Evolutionary conservation across 208 protist species (phyloP).

Genomic region (Endotrypanum monterogeii): DNA sequence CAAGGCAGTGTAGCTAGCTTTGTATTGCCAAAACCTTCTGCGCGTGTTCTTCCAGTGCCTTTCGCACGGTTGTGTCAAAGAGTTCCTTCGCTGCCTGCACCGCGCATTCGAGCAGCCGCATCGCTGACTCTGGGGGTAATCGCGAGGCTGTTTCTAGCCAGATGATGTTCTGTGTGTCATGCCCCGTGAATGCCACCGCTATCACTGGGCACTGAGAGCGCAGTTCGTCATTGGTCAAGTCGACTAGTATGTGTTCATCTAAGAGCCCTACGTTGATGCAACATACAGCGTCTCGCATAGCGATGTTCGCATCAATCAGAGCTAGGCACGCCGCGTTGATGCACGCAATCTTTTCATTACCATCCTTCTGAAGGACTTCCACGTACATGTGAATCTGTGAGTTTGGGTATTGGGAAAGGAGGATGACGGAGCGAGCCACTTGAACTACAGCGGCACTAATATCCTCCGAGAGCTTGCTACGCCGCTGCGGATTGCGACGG

Average conservation of each 20-base stretch:
- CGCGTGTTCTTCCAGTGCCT: constrained; percentile 59
- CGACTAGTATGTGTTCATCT: constrained; percentile 67
- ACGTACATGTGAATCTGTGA: constrained; percentile 89
- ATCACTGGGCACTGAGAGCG: constrained; percentile 74
- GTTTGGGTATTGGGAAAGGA: constrained; percentile 83
- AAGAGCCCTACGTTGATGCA: constrained; percentile 69
- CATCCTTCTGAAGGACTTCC: constrained; percentile 81
- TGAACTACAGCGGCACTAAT: constrained; percentile 72
- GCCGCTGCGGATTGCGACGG: constrained; percentile 63
- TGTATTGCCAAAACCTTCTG: constrained; percentile 48
- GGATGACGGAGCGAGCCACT: constrained; percentile 71
- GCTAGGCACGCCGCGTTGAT: constrained; percentile 91
- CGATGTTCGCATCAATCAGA: constrained; percentile 79
- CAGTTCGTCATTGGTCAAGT: constrained; percentile 79
- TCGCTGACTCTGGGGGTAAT: constrained; percentile 52
- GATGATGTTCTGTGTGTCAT: constrained; percentile 68
- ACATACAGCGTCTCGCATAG: constrained; percentile 81
- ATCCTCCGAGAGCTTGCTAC: constrained; percentile 71
- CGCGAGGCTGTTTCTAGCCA: constrained; percentile 81
- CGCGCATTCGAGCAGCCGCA: constrained; percentile 53
- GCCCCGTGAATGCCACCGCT: constrained; percentile 61
- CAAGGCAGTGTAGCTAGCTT: constrained; percentile 11
- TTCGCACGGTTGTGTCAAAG: constrained; percentile 47
- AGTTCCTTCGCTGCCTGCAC: constrained; percentile 45
- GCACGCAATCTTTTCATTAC: constrained; percentile 77